Conservation (phyloP, 345 rosid species). For the Populus tremula region DNA sequence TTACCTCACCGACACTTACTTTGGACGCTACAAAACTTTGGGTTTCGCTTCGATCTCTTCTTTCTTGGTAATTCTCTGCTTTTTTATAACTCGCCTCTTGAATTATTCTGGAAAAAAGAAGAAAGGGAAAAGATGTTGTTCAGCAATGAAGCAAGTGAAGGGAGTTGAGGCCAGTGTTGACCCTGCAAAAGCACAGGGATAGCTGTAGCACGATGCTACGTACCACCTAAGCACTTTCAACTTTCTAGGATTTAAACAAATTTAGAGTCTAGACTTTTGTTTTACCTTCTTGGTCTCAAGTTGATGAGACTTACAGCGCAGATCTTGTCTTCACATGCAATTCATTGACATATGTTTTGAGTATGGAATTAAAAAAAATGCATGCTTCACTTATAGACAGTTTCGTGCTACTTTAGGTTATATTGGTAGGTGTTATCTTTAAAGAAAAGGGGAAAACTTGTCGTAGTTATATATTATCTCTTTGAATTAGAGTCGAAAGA, state of each 20-base stretch:
- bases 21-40: constrained; percentile 35
- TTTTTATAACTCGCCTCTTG: too few relatives aligned
- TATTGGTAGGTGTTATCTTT: background rate
- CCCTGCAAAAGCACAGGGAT: background rate
- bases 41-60: constrained; percentile 35
- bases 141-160: background rate
- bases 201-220: too few relatives aligned
- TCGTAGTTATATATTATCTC: too few relatives aligned
- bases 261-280: background rate
- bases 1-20: constrained; percentile 33
- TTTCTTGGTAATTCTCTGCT: constrained; percentile 11
- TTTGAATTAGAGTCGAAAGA: too few relatives aligned
- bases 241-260: background rate
- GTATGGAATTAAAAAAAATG: background rate
- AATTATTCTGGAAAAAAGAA: background rate
- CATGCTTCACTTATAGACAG: background rate
- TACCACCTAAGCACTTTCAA: too few relatives aligned
- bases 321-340: background rate
- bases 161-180: background rate
- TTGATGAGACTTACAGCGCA: background rate
- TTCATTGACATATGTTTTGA: too few relatives aligned
- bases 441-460: background rate
- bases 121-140: background rate
- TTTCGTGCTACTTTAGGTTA: background rate
- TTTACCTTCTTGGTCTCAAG: background rate